Percentiles rank a stretch among this genome's conserved stretches.
phyloP scores from a whole-genome alignment of 2,329 filamentous ascomycete genomes.

The Fusarium nanum region DNA sequence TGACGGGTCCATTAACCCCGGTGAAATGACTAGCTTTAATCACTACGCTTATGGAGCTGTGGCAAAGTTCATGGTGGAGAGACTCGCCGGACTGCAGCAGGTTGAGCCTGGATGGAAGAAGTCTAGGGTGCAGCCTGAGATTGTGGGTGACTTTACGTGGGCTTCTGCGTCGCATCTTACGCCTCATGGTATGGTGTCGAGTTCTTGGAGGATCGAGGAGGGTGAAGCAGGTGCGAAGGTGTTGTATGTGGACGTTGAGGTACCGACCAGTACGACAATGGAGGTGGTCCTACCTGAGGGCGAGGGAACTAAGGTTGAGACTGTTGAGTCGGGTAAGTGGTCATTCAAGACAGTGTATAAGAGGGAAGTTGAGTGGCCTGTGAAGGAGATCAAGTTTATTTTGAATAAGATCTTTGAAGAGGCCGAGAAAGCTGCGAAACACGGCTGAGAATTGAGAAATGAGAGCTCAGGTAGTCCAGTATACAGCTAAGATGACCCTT shows the following conservation, averaged over 20 bases:
- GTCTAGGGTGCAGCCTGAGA: conserved; percentile 27
- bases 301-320: conserved; percentile 13
- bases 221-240: neutral
- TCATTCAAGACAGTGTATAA: conserved; percentile 10
- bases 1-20: conserved; percentile 53
- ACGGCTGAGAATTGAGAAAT: neutral
- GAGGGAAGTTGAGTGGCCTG: conserved; percentile 14
- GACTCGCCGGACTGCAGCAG: conserved; percentile 39
- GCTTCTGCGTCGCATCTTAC: conserved; percentile 37
- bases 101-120: conserved; percentile 45
- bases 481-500: too few relatives aligned
- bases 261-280: conserved; percentile 36
- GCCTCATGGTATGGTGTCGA: conserved; percentile 39
- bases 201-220: conserved; percentile 37
- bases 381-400: conserved; percentile 24
- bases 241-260: conserved; percentile 24
- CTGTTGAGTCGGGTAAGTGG: conserved; percentile 38
- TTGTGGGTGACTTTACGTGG: conserved; percentile 37
- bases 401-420: conserved; percentile 1
- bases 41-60: conserved; percentile 57
- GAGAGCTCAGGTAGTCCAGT: neutral
- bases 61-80: conserved; percentile 52
- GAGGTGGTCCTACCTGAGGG: conserved; percentile 34
- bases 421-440: neutral
- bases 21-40: conserved; percentile 57